Evolutionary conservation across 352 stramenopile genomes (phyloP).

Genomic region (Globisporangium echinulatum): DNA sequence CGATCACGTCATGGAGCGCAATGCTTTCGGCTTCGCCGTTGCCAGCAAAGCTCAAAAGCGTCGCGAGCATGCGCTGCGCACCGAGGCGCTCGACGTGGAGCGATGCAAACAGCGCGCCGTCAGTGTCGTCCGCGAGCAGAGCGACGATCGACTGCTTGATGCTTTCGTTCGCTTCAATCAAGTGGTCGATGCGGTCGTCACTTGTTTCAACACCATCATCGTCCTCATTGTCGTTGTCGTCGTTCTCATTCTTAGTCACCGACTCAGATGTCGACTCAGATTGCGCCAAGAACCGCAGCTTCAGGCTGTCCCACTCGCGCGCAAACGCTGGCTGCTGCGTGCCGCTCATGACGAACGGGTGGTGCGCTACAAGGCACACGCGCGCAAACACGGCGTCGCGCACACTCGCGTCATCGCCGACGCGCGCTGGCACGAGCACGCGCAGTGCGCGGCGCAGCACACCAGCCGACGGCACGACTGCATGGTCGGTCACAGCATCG

Average conservation of each 20-base stretch:
- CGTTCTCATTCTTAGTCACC: background rate
- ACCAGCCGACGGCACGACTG: slow-evolving; percentile 37
- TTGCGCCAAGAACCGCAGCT: slow-evolving; percentile 44
- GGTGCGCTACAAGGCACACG: slow-evolving; percentile 55
- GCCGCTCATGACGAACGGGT: slow-evolving; percentile 68
- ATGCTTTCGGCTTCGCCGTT: slow-evolving; percentile 75
- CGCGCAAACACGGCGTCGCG: slow-evolving; percentile 43
- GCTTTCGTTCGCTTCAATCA: slow-evolving; percentile 62
- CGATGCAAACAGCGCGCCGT: slow-evolving; percentile 51
- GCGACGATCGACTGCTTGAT: slow-evolving; percentile 52
- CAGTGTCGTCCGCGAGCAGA: slow-evolving; percentile 32
- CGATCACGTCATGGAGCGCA: slow-evolving; percentile 61
- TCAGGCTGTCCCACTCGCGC: slow-evolving; percentile 63
- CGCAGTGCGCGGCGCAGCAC: slow-evolving; percentile 58
- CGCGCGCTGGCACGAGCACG: slow-evolving; percentile 34
- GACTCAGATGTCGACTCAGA: slow-evolving; percentile 2
- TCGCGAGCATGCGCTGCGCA: slow-evolving; percentile 61
- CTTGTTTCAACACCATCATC: slow-evolving; percentile 31
- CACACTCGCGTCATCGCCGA: slow-evolving; percentile 26
- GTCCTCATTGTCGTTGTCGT: slow-evolving; percentile 36
- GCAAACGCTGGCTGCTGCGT: slow-evolving; percentile 38
- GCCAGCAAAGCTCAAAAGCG: slow-evolving; percentile 72
- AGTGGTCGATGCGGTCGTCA: slow-evolving; percentile 72
- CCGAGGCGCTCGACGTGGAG: slow-evolving; percentile 41
- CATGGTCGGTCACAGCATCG: slow-evolving; percentile 18